Conservation (phyloP, 345 rosid species). For the Hibiscus mutabilis region DNA sequence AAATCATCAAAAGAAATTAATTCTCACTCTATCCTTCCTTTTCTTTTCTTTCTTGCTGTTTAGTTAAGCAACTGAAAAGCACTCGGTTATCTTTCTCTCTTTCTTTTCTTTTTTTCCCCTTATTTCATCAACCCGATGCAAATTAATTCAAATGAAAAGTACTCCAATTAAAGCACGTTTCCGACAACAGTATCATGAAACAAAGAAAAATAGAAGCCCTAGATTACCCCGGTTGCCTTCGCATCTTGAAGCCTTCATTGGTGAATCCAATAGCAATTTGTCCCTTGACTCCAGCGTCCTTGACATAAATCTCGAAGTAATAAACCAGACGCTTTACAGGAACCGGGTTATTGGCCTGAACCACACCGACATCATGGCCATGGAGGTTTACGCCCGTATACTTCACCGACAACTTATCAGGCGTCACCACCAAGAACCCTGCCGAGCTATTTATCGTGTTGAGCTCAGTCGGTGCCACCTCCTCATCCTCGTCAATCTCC, state of each 20-base stretch:
- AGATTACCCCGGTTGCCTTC: slow-evolving; percentile 83
- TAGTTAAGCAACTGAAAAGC: background rate
- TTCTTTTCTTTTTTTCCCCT: background rate
- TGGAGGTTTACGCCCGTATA: slow-evolving; percentile 54
- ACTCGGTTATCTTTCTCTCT: background rate
- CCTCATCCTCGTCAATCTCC: slow-evolving; percentile 49
- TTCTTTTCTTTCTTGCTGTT: background rate
- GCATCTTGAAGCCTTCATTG: slow-evolving; percentile 63
- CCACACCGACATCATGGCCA: slow-evolving; percentile 83
- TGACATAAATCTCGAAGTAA: slow-evolving; percentile 88
- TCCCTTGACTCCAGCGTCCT: slow-evolving; percentile 68
- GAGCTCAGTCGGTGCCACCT: slow-evolving; percentile 74
- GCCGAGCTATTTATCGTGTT: slow-evolving; percentile 84
- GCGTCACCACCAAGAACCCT: slow-evolving; percentile 70
- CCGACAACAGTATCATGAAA: too few species aligned
- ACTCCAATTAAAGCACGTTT: background rate
- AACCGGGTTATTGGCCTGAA: slow-evolving; percentile 78
- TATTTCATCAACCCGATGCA: slow-evolving; percentile 5
- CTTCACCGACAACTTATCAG: slow-evolving; percentile 75
- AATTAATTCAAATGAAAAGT: background rate
- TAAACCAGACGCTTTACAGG: slow-evolving; percentile 64
- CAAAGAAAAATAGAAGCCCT: background rate
- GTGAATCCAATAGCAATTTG: slow-evolving; percentile 87
- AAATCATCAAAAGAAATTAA: background rate
- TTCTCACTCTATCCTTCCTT: background rate